These are phyloP conservation scores for Aegilops tauschii DNA, from an alignment of 176 grass and related monocot species.

Conservation along the genomic window DNA sequence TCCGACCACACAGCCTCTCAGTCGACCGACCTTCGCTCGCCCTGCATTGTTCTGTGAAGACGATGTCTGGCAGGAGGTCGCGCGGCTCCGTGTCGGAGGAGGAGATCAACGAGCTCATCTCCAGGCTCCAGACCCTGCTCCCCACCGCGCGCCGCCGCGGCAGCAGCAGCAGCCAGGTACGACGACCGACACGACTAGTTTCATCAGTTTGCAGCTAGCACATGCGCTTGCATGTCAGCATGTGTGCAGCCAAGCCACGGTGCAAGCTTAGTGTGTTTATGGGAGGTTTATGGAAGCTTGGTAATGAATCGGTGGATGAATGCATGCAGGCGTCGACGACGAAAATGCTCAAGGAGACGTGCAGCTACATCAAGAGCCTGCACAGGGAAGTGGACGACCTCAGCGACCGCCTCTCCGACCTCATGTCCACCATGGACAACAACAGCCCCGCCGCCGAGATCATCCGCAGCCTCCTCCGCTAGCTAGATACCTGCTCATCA, in stretches of 20 bases:
- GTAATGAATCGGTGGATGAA: neutral
- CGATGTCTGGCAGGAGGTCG: conserved; percentile 61
- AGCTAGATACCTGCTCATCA: neutral
- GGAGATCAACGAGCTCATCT: conserved; percentile 80
- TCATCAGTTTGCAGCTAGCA: too few relatives aligned
- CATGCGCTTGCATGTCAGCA: neutral
- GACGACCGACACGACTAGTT: neutral
- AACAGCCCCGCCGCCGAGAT: conserved; percentile 66
- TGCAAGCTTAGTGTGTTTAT: neutral
- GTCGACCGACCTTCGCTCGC: too few relatives aligned
- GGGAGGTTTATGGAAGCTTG: neutral
- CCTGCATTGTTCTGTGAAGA: neutral
- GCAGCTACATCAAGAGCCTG: conserved; percentile 81
- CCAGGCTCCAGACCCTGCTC: conserved; percentile 70
- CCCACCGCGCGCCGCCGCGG: conserved; percentile 37
- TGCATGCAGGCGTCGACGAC: conserved; percentile 45
- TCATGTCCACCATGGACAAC: conserved; percentile 56
- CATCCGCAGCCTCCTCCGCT: conserved; percentile 66
- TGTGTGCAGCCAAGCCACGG: neutral
- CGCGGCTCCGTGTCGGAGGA: conserved; percentile 55
- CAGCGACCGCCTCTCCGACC: conserved; percentile 60
- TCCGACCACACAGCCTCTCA: neutral
- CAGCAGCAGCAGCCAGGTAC: conserved; percentile 33
- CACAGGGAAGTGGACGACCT: conserved; percentile 75
- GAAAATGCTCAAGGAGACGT: conserved; percentile 76